A percentile compares a stretch with the other conserved stretches of the same genome.
Conservation (phyloP, 2,329 filamentous ascomycete genomes). For the Paramyrothecium sp. region DNA sequence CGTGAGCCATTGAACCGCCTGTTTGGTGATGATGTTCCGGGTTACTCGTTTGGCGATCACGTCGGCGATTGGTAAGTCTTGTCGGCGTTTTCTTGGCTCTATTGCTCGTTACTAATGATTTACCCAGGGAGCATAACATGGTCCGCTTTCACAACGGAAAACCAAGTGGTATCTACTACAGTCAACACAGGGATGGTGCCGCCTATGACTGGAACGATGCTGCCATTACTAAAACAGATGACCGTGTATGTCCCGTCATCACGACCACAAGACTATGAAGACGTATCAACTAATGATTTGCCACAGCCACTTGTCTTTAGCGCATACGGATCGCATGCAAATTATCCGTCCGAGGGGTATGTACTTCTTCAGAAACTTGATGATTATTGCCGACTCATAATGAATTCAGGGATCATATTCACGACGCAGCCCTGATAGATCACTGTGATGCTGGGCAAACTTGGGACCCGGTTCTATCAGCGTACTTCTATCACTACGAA, state of each 20-base stretch:
- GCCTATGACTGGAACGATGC: conserved; percentile 21
- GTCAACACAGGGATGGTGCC: conserved; percentile 21
- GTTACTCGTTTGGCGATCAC: conserved; percentile 27
- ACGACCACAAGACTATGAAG: background rate
- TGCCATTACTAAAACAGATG: conserved; percentile 14
- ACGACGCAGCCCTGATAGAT: conserved; percentile 24
- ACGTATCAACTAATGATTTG: background rate
- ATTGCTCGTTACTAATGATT: background rate
- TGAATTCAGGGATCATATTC: conserved; percentile 20
- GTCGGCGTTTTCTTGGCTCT: background rate
- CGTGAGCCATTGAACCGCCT: conserved; percentile 23
- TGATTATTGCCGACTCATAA: background rate
- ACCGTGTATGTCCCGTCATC: conserved; percentile 15
- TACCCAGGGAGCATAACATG: conserved; percentile 30
- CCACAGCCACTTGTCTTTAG: conserved; percentile 25
- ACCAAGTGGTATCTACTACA: conserved; percentile 24
- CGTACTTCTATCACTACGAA: conserved; percentile 26
- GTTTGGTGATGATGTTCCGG: conserved; percentile 21
- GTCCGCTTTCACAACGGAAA: conserved; percentile 23
- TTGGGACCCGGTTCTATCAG: conserved; percentile 27
- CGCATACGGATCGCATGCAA: conserved; percentile 27
- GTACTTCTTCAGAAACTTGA: background rate
- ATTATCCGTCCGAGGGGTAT: conserved; percentile 23
- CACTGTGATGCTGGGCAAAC: conserved; percentile 24
- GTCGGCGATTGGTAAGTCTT: conserved; percentile 23